Evolutionary conservation across 108 stramenopile genomes (phyloP), one percentile per base, ranked within the genome.

Genomic region (Pseudonitzschia pungens): DNA sequence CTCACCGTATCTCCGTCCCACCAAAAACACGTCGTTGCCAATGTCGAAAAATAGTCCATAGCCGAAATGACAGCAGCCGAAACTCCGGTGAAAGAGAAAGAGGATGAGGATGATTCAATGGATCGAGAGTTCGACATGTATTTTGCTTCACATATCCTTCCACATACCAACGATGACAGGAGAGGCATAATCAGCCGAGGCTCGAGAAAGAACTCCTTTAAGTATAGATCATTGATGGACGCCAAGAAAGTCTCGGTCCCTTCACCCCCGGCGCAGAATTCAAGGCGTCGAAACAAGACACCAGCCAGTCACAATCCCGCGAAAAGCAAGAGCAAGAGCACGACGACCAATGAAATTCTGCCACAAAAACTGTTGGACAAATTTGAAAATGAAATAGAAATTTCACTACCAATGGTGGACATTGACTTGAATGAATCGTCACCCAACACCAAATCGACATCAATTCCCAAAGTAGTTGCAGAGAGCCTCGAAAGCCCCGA

Each of bases 231-330:
- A 14, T 62, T 62, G 33, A 28, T n/a, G 14, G 60, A 62, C 15
- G 60, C 60, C 20, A 62, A n/a, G 29, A 33, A 62, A 62, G 40
- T 41, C 15, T 11, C 7, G 16, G n/a, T 62, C 32, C 60, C 60
- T 36, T 33, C 60, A 62, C 0, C 14, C 10, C 40, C 60, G 12
- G 33, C 60, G 8, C 31, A 62, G 18, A 36, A 0, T 14, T 0
- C 5, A 40, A 24, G 0, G 15, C 5, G 1, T 40, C 60, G 60
- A 33, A 62, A 15, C 1, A 2, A 62, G 4, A 22, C 12, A 4
- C 0, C n/a, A 4, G 24, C 31, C 3, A 28, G 26, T 58, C 20
- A 27, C 57, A n/a, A 62, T 40, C 15, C 40, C 12, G 15, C 0
- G 60, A 36, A 62, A 5, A 31, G 12, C 15, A 20, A 18, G 40